Base-by-base conservation (phyloP, 1,139 yeast species). In the Geotrichum citri-aurantii region DNA sequence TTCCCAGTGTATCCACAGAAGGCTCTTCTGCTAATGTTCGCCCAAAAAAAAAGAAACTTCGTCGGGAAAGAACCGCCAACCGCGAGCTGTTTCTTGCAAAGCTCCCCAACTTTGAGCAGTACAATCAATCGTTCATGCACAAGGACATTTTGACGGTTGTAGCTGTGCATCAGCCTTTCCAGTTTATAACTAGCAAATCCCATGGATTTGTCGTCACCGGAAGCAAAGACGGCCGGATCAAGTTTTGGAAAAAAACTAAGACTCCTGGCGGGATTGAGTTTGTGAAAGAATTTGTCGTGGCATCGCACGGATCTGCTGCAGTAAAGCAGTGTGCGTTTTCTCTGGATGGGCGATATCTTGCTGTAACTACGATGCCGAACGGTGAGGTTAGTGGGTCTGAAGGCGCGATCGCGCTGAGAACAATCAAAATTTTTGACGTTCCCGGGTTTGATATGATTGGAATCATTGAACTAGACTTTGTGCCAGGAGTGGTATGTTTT, bases 381-480 rank as follows among this genome's bases (percentile, higher is more conserved):
- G 49, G 26, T 21, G 24, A 46, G 48, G 40, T 33, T 17, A 27
- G 17, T 12, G 56, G 58, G 1, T 23, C 19, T 21, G 50, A 26
- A 8, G 46, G 19, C 14, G 56, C 48, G 31, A 7, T 19, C n/a
- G 23, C 55, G 5, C 19, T 53, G 33, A 57, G 61, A 11, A 64
- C 69, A 1, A 55, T 75, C 44, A 77, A 72, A 63, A 64, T 79
- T 3, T 79, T 77, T 65, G 82, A 79, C 58, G 69, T 78, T 49
- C 65, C 62, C 17, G 71, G 65, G 27, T 66, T 75, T 42, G 81
- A 79, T 61, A 76, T 79, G 81, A 72, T 76, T 17, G 75, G 71
- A 57, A 72, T 75, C n/a, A 50, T 67, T 26, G 67, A 69, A 52
- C 53, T 67, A n/a, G 59, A 56, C 12, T 59, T 60, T 53, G 48